phyloP scores from a whole-genome alignment of 257 asterid species.

The Solanum sparsipilum region DNA sequence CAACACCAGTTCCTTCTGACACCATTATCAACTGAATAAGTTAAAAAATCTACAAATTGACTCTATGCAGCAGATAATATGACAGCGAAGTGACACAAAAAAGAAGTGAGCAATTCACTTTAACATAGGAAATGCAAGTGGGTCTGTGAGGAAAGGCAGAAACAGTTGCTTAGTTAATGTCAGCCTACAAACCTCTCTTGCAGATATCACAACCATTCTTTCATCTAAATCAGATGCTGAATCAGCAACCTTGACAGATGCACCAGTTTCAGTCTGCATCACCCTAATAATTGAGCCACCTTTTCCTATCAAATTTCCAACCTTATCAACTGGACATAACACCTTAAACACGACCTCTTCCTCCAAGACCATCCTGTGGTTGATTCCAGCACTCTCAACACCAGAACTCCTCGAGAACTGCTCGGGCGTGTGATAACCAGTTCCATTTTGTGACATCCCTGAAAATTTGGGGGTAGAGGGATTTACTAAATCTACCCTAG shows the following conservation, averaged over 20 bases:
- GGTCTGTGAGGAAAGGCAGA: not conserved
- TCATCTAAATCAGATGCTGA: slow-evolving; percentile 7
- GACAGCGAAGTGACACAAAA: not conserved
- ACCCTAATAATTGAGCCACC: slow-evolving; percentile 11
- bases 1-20: not conserved
- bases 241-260: slow-evolving; percentile 14
- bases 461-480: slow-evolving; percentile 5
- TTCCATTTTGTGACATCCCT: not conserved
- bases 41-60: not conserved
- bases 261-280: slow-evolving; percentile 13
- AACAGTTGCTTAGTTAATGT: not conserved
- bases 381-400: slow-evolving; percentile 4
- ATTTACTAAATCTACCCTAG: not conserved
- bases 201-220: slow-evolving; percentile 10
- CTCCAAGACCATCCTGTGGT: slow-evolving; percentile 7
- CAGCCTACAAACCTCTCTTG: slow-evolving; percentile 6
- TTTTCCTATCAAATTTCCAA: slow-evolving; percentile 14
- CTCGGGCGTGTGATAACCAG: slow-evolving; percentile 4
- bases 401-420: slow-evolving; percentile 3
- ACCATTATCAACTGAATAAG: not conserved
- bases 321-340: slow-evolving; percentile 14
- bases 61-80: not conserved
- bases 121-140: slow-evolving; percentile 1
- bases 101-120: not conserved
- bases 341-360: slow-evolving; percentile 13